Percentiles rank a stretch among this genome's conserved stretches.
phyloP scores from a whole-genome alignment of 352 stramenopile genomes.

The Phytophthora constricta region DNA sequence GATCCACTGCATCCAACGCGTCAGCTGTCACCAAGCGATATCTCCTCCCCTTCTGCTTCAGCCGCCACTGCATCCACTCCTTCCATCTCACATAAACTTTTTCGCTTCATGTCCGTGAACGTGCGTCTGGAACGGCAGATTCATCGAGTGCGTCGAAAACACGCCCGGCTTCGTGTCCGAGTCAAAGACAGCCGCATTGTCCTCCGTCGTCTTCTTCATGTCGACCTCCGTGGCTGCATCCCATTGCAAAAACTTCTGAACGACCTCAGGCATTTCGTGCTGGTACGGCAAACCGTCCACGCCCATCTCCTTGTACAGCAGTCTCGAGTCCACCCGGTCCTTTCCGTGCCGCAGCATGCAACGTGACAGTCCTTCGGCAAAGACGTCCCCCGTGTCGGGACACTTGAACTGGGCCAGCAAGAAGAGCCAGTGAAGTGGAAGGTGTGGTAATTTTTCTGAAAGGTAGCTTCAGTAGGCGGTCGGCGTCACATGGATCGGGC shows the following conservation, averaged over 20 bases:
- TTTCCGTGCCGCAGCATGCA: constrained; percentile 67
- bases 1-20: too few relatives aligned
- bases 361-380: constrained; percentile 67
- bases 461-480: too few relatives aligned
- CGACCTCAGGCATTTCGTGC: constrained; percentile 52
- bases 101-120: too few relatives aligned
- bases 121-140: constrained; percentile 61
- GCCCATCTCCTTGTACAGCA: constrained; percentile 65
- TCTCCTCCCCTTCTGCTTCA: too few relatives aligned
- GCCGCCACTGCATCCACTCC: too few relatives aligned
- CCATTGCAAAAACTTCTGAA: constrained; percentile 64
- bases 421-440: constrained; percentile 82
- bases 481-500: too few relatives aligned
- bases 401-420: constrained; percentile 72
- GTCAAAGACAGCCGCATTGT: constrained; percentile 38
- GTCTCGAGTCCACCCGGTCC: constrained; percentile 52
- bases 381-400: constrained; percentile 64
- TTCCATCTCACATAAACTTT: too few relatives aligned
- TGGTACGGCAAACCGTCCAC: constrained; percentile 49
- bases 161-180: constrained; percentile 40
- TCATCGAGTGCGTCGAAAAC: constrained; percentile 72
- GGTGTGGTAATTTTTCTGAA: too few relatives aligned
- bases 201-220: constrained; percentile 61
- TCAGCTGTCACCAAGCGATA: too few relatives aligned
- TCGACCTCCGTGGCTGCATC: constrained; percentile 53